A percentile compares a stretch with the other conserved stretches of the same genome.
phyloP scores from a whole-genome alignment of 345 rosid genomes.

The Xanthoceras sorbifolium region DNA sequence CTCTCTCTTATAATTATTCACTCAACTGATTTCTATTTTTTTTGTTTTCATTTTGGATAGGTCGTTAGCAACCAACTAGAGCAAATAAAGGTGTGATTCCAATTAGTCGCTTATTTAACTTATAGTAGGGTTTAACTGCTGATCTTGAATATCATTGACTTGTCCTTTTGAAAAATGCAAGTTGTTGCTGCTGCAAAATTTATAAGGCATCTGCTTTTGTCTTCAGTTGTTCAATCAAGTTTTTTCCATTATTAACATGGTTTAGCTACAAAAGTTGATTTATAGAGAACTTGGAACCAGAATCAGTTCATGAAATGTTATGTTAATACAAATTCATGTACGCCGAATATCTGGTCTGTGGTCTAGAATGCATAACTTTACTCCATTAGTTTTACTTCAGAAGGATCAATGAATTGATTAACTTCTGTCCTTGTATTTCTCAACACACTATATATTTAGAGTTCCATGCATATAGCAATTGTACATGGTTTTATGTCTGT shows the following conservation, averaged over 20 bases:
- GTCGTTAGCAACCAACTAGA: slow-evolving; percentile 47
- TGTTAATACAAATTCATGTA: not conserved
- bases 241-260: slow-evolving; percentile 1
- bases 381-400: not conserved
- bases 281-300: not conserved
- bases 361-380: not conserved
- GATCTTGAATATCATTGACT: not conserved
- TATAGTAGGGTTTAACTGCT: not conserved
- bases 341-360: not conserved
- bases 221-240: not conserved
- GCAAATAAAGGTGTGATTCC: slow-evolving; percentile 44
- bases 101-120: not conserved
- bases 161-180: not conserved
- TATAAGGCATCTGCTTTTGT: not conserved
- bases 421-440: not conserved
- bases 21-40: slow-evolving; percentile 20
- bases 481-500: not conserved
- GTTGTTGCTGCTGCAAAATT: slow-evolving; percentile 8
- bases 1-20: not conserved
- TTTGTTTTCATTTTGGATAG: slow-evolving; percentile 30
- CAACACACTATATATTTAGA: not conserved
- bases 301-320: not conserved
- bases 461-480: not conserved
- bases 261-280: not conserved
- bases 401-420: slow-evolving; percentile 2